Evolutionary conservation across 768 basidiomycete species (phyloP).

Genomic region (Phanerochaete carnosa): DNA sequence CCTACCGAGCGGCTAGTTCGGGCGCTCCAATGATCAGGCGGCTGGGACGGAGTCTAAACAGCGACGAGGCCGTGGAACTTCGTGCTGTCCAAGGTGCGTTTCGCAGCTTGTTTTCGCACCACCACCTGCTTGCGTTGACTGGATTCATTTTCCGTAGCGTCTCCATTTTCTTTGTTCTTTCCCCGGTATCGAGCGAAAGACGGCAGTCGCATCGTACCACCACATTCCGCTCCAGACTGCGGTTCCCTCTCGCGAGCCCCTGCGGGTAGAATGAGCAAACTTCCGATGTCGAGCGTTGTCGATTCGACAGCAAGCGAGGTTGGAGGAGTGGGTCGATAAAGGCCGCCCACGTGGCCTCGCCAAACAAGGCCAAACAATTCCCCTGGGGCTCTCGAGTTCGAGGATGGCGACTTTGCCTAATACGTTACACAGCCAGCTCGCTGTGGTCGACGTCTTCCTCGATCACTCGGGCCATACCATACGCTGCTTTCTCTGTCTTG

Average conservation of each 20-base stretch:
- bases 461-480: neutral
- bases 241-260: neutral
- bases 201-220: no score
- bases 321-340: neutral
- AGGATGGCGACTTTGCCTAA: neutral
- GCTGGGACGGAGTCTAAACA: constrained; percentile 10
- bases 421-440: neutral
- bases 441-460: neutral
- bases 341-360: neutral
- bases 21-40: no score
- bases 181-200: no score
- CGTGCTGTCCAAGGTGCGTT: neutral
- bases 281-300: neutral
- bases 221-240: neutral
- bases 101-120: neutral
- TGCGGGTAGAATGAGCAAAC: neutral
- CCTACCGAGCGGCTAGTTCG: no score
- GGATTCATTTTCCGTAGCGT: neutral
- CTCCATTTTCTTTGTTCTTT: neutral
- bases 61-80: constrained; percentile 6
- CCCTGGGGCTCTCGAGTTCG: neutral
- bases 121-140: neutral
- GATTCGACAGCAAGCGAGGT: neutral
- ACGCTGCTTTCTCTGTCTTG: neutral
- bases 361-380: neutral